A percentile compares a stretch with the other conserved stretches of the same genome.
phyloP scores from a whole-genome alignment of 805 yeast species.

The Zygosaccharomyces siamensis region DNA sequence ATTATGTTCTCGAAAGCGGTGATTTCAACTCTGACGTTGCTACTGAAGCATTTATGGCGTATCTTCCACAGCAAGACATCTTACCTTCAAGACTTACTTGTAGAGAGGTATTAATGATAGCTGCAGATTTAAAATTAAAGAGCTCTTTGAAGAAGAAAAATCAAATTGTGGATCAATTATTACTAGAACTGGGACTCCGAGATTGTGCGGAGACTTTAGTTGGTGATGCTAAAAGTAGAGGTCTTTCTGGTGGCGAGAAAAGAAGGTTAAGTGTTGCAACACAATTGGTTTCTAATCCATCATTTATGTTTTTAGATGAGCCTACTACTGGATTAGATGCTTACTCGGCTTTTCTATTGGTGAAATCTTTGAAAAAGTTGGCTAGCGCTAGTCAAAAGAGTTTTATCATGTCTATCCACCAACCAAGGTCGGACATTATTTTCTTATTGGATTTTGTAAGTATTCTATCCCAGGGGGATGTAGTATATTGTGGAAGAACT shows the following conservation, averaged over 20 bases:
- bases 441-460: constrained; percentile 63
- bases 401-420: constrained; percentile 72
- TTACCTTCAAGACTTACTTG: constrained; percentile 69
- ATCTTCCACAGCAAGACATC: constrained; percentile 71
- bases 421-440: constrained; percentile 75
- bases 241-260: constrained; percentile 82
- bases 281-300: constrained; percentile 71
- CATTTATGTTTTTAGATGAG: constrained; percentile 73
- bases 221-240: constrained; percentile 50
- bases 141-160: constrained; percentile 42
- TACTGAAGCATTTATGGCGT: constrained; percentile 38
- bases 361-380: constrained; percentile 55
- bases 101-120: constrained; percentile 60
- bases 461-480: constrained; percentile 61
- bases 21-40: background rate
- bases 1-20: constrained; percentile 23
- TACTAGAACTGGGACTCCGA: constrained; percentile 59
- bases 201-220: constrained; percentile 59
- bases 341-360: constrained; percentile 61
- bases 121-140: constrained; percentile 65
- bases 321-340: constrained; percentile 89
- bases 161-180: constrained; percentile 52
- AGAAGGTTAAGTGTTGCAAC: constrained; percentile 73
- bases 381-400: constrained; percentile 60
- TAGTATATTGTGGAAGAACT: constrained; percentile 46